Conservation (phyloP, 768 basidiomycete genomes). For the Bullera alba region DNA sequence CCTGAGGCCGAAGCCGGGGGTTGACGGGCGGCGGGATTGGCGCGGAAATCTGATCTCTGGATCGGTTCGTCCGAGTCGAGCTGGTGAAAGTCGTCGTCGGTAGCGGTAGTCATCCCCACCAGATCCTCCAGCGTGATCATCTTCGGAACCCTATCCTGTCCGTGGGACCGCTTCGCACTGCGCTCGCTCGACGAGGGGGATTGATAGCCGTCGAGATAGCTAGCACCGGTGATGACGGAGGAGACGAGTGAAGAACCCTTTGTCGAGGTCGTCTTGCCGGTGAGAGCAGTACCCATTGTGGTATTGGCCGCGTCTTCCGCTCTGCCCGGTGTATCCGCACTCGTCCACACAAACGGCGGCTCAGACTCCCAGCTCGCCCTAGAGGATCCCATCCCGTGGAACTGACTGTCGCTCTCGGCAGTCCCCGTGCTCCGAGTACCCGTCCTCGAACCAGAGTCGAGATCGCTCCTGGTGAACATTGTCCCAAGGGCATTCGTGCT, state of each 20-base stretch:
- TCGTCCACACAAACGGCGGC: conserved; percentile 31
- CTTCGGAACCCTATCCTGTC: no score
- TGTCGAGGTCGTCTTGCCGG: no score
- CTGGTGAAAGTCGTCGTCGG: conserved; percentile 1
- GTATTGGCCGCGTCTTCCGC: no score
- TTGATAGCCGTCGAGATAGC: conserved; percentile 5
- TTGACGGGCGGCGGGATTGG: conserved; percentile 4
- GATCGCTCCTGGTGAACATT: no score
- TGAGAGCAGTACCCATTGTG: no score
- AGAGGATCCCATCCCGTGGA: conserved; percentile 3
- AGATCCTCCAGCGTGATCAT: no score
- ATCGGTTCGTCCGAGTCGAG: conserved; percentile 10
- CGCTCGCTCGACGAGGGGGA: no score
- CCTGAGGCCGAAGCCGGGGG: not conserved
- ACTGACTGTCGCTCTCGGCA: conserved; percentile 5
- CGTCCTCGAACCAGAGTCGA: no score
- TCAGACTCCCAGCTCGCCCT: conserved; percentile 37
- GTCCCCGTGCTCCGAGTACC: not conserved
- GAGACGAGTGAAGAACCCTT: no score
- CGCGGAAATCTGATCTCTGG: conserved; percentile 22
- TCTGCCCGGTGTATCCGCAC: conserved; percentile 7
- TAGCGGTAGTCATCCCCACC: conserved; percentile 10
- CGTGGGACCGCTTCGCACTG: no score
- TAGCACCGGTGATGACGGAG: no score
- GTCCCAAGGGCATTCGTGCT: no score